These are phyloP conservation scores for Aspergillus sp. DNA, from an alignment of 2,329 filamentous ascomycete genomes.

Conservation along the genomic window DNA sequence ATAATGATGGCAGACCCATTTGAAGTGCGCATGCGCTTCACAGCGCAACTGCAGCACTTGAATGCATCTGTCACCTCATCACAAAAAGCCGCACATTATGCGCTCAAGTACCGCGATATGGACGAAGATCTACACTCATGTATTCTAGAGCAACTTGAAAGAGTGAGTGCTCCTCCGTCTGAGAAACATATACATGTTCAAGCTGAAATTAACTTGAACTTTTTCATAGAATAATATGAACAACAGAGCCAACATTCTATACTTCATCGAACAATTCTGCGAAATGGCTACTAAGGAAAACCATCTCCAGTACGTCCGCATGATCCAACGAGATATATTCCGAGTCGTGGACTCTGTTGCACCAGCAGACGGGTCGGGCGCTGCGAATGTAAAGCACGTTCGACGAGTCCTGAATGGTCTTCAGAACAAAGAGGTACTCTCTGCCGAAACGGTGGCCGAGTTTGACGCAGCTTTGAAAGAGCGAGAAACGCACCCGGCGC, in stretches of 20 bases:
- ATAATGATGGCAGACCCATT: conserved; percentile 79
- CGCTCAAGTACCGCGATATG: conserved; percentile 88
- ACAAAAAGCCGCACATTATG: conserved; percentile 92
- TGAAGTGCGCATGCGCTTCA: conserved; percentile 98
- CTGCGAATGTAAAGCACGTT: conserved; percentile 91
- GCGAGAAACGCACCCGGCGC: conserved; percentile 65
- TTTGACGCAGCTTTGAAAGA: conserved; percentile 82
- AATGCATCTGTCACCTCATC: conserved; percentile 87
- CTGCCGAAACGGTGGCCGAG: conserved; percentile 71
- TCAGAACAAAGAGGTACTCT: conserved; percentile 69
- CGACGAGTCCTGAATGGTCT: conserved; percentile 74
- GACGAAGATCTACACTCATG: conserved; percentile 97
- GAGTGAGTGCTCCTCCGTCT: conserved; percentile 50
- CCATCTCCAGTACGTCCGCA: conserved; percentile 79
- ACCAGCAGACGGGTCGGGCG: conserved; percentile 80
- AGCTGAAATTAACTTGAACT: not conserved
- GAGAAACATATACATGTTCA: not conserved
- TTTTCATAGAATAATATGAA: conserved; percentile 83
- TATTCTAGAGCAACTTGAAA: conserved; percentile 92
- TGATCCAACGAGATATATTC: conserved; percentile 93
- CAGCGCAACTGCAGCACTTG: conserved; percentile 80
- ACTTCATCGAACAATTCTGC: conserved; percentile 94
- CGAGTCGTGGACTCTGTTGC: conserved; percentile 90
- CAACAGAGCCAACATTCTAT: conserved; percentile 97
- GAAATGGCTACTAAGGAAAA: conserved; percentile 77